Percentiles rank a stretch among this genome's conserved stretches.
Conservation (phyloP, 163 green algal genomes). For the Scenedesmus sp. region DNA sequence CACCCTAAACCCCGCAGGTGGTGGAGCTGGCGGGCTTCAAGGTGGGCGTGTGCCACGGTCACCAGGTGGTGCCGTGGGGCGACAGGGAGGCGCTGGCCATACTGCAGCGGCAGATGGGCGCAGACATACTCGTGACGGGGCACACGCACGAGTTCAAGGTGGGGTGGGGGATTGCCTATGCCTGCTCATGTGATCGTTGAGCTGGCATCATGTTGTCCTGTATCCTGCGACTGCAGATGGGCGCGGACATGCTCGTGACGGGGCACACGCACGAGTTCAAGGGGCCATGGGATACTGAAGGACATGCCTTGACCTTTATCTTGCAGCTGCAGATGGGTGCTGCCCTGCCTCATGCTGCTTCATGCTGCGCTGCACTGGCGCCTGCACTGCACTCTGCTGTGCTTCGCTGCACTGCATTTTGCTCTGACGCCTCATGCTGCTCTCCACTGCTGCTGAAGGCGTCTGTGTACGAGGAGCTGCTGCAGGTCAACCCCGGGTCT, state of each 20-base stretch:
- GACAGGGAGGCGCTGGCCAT: conserved; percentile 76
- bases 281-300: neutral
- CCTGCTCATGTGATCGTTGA: too few relatives aligned
- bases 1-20: conserved; percentile 66
- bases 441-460: too few relatives aligned
- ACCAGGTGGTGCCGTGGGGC: conserved; percentile 94
- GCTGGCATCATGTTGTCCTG: conserved; percentile 60
- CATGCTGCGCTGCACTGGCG: too few relatives aligned
- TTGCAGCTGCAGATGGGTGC: neutral
- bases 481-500: too few relatives aligned
- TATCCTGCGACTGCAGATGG: conserved; percentile 89
- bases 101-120: conserved; percentile 88
- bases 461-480: too few relatives aligned
- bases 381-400: too few relatives aligned
- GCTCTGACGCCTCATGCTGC: too few relatives aligned
- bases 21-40: conserved; percentile 85
- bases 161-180: too few relatives aligned
- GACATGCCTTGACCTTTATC: too few relatives aligned
- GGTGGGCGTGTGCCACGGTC: conserved; percentile 91
- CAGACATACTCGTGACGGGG: conserved; percentile 94
- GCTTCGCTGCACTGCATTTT: too few relatives aligned
- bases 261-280: conserved; percentile 94
- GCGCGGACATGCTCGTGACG: conserved; percentile 94
- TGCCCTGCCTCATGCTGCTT: too few relatives aligned
- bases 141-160: conserved; percentile 93